Conservation (phyloP, 768 basidiomycete species). For the Amanita fuliginea region DNA sequence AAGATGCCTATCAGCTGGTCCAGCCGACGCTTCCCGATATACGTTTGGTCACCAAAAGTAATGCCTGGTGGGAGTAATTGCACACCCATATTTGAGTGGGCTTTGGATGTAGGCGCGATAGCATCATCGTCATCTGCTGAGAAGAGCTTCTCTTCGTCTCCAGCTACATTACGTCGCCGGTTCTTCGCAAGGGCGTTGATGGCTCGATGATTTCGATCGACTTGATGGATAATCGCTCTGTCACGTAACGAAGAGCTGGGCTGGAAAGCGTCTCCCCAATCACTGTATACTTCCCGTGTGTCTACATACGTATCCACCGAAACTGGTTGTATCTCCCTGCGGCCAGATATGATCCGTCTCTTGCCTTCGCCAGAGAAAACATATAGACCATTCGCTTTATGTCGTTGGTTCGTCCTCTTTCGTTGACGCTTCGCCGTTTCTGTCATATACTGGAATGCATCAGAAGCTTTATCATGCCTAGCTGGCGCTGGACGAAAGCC, state of each 20-base stretch:
- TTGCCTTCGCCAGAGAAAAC: constrained; percentile 25
- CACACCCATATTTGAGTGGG: constrained; percentile 42
- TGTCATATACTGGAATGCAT: not conserved
- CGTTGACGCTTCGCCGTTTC: not conserved
- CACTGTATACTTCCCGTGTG: constrained; percentile 17
- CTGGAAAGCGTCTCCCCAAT: constrained; percentile 9
- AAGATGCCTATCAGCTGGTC: constrained; percentile 39
- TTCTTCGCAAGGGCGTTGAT: constrained; percentile 3
- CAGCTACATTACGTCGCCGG: not conserved
- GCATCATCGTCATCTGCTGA: constrained; percentile 2
- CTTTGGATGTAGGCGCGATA: constrained; percentile 6
- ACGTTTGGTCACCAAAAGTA: constrained; percentile 39
- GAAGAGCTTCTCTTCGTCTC: constrained; percentile 4
- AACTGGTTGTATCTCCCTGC: constrained; percentile 17
- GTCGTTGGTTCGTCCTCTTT: constrained; percentile 5
- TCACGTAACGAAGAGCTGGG: not conserved
- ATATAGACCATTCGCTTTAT: constrained; percentile 16
- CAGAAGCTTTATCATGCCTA: not conserved
- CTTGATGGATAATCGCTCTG: not conserved
- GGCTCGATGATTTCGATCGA: constrained; percentile 7
- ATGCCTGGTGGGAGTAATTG: constrained; percentile 37
- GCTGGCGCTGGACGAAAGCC: constrained; percentile 1
- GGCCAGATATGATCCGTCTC: constrained; percentile 26
- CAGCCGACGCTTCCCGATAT: constrained; percentile 51
- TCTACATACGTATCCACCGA: constrained; percentile 34